phyloP scores from a whole-genome alignment of 352 stramenopile species.

The Phytophthora constricta region DNA sequence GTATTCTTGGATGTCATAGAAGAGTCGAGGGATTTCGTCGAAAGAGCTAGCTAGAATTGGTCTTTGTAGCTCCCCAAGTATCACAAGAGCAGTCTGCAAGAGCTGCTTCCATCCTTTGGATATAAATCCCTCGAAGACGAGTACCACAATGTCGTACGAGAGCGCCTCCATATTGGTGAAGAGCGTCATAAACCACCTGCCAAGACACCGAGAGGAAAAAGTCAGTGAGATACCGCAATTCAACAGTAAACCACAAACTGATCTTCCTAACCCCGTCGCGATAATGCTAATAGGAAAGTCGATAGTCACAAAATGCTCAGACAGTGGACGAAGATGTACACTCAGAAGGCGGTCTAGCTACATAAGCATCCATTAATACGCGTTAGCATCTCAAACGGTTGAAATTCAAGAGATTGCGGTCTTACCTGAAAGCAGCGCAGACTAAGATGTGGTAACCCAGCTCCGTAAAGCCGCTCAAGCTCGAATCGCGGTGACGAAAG shows the following conservation, averaged over 20 bases:
- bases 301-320: constrained; percentile 52
- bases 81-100: constrained; percentile 66
- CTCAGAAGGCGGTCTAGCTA: constrained; percentile 63
- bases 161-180: constrained; percentile 82
- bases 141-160: constrained; percentile 61
- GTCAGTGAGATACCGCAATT: neutral
- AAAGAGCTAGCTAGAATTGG: constrained; percentile 67
- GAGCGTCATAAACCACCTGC: constrained; percentile 85
- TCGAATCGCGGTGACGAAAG: constrained; percentile 61
- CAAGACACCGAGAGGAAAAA: neutral
- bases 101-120: constrained; percentile 77
- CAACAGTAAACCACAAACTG: too few relatives aligned
- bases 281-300: constrained; percentile 80
- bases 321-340: constrained; percentile 48
- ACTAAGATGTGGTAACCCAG: constrained; percentile 61
- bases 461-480: constrained; percentile 65
- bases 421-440: constrained; percentile 73
- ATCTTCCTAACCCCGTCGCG: constrained; percentile 59
- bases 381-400: neutral
- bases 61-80: constrained; percentile 54
- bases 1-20: constrained; percentile 72
- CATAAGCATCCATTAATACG: neutral
- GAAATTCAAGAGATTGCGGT: constrained; percentile 4
- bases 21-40: constrained; percentile 77
- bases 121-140: constrained; percentile 72